Base-by-base conservation (phyloP, 306 rosid species). In the Cucurbita pepo region DNA sequence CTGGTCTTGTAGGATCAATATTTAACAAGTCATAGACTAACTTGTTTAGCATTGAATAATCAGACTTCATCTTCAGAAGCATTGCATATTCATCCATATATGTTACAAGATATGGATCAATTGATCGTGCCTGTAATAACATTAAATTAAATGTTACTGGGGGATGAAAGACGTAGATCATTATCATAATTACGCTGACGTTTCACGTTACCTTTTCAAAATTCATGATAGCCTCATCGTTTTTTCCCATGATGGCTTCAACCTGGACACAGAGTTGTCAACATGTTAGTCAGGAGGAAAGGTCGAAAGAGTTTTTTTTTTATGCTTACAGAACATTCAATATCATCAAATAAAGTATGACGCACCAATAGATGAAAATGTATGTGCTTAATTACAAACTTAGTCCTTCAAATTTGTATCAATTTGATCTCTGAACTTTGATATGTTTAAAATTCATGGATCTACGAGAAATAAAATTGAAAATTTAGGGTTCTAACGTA, bases 51-150 rank as follows among this genome's bases (percentile, higher is more conserved):
- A 89, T 95, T 56, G 95, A 81, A 83, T 79, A 84, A 82, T 91
- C 96, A 65, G 92, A 95, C 83, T 89, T 91, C n/a, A 82, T 78
- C 85, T 91, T 95, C 56, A 95, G 85, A 84, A 91, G 96, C 92
- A 95, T 91, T 75, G 99, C 99, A 86, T 89, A 95, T 83, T 95
- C 99, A 86, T 95, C 99, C 97, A 95, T 91, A 71, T 86, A 95
- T 71, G 99, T 95, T 63, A 89, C 57, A 75, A 86, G 69, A 72
- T 82, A 95, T 69, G 99, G 99, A 88, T 95, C 99, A 64, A 95
- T 83, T 37, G 88, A 86, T 45, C 99, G 89, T 73, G 91, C 96
- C 99, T 95, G 86, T 71, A 58, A 80, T 79, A 72, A 81, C 81
- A 76, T 81, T 47, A 77, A 82, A 78, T 40, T 41, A 54, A 57